Evolutionary conservation across 768 basidiomycete species (phyloP).

Genomic region (Asterophora parasitica): DNA sequence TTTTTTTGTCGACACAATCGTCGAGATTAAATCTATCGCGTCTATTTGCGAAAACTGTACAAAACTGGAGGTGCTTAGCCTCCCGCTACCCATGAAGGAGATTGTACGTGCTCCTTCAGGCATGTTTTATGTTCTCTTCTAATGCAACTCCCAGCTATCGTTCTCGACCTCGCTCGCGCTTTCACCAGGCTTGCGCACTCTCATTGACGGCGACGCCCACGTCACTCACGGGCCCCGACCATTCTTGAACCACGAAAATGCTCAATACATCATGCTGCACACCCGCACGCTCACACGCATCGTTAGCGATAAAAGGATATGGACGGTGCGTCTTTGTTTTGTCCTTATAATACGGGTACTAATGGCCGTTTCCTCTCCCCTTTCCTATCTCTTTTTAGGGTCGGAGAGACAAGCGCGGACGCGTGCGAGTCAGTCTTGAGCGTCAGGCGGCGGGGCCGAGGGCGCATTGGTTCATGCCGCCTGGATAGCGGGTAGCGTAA

Average conservation of each 20-base stretch:
- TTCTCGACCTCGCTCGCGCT: constrained; percentile 33
- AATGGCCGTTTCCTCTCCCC: neutral
- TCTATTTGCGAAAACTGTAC: constrained; percentile 39
- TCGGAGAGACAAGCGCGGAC: constrained; percentile 15
- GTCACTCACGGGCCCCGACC: constrained; percentile 34
- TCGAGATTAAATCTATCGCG: constrained; percentile 35
- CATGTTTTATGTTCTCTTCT: constrained; percentile 1
- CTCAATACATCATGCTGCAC: constrained; percentile 35
- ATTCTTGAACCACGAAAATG: constrained; percentile 33
- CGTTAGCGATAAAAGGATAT: constrained; percentile 45
- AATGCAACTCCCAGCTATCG: constrained; percentile 14
- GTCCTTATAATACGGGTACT: neutral
- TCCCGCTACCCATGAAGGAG: constrained; percentile 49
- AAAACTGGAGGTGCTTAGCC: constrained; percentile 43
- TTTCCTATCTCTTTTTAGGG: constrained; percentile 20
- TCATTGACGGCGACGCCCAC: constrained; percentile 44
- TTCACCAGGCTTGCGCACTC: constrained; percentile 35
- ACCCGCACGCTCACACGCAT: constrained; percentile 40
- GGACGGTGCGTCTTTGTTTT: constrained; percentile 50
- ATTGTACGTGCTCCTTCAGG: constrained; percentile 28
- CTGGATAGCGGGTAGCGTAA: constrained; percentile 4
- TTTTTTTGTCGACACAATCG: constrained; percentile 41
- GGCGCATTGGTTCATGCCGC: constrained; percentile 36
- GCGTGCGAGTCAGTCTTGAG: constrained; percentile 25
- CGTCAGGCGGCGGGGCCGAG: constrained; percentile 24